Evolutionary conservation across 2,329 filamentous ascomycete genomes (phyloP).

Genomic region (Diaporthe citri): DNA sequence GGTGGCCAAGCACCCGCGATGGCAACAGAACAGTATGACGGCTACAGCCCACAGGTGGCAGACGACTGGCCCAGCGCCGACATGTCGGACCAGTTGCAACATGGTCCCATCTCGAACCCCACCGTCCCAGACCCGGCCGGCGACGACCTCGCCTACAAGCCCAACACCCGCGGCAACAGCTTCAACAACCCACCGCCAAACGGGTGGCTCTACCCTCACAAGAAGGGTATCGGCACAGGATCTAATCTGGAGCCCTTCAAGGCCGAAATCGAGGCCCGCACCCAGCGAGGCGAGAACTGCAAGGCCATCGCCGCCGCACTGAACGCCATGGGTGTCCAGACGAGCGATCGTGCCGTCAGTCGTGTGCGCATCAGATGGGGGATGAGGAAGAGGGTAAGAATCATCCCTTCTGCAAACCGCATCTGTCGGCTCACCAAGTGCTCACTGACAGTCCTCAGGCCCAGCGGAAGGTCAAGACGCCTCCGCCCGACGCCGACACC

Average conservation of each 20-base stretch:
- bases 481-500: constrained; percentile 39
- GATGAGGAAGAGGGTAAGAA: constrained; percentile 40
- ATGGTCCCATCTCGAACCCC: neutral
- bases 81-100: constrained; percentile 4
- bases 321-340: constrained; percentile 40
- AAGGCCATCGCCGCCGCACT: constrained; percentile 42
- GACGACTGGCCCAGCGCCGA: neutral
- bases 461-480: constrained; percentile 40
- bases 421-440: accelerated
- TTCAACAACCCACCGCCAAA: constrained; percentile 32
- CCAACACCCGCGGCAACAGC: constrained; percentile 16
- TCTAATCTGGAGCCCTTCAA: constrained; percentile 41
- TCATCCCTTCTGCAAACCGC: neutral
- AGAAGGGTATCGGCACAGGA: constrained; percentile 36
- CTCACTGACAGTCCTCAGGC: constrained; percentile 32
- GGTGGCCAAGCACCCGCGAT: neutral
- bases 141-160: constrained; percentile 33
- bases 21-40: constrained; percentile 8
- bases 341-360: constrained; percentile 42
- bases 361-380: constrained; percentile 42
- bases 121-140: neutral
- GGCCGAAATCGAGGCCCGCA: constrained; percentile 40
- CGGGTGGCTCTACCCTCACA: constrained; percentile 38
- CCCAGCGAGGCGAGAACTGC: constrained; percentile 42
- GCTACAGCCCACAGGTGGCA: neutral